These are phyloP conservation scores for Russula griseocarnosa DNA, from an alignment of 768 basidiomycete genomes.

Conservation along the genomic window DNA sequence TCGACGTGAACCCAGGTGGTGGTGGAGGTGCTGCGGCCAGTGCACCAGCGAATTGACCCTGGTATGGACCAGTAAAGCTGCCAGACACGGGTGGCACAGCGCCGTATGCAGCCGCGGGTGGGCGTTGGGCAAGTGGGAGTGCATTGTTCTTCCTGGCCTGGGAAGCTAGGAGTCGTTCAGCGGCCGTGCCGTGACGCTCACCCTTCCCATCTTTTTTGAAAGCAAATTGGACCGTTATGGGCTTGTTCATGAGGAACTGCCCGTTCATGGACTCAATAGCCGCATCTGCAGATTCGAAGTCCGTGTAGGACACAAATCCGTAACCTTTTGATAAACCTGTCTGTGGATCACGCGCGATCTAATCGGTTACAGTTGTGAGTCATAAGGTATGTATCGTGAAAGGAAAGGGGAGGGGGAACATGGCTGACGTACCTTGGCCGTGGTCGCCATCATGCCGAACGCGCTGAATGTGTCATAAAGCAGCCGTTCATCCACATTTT, in stretches of 20 bases:
- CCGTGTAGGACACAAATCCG: constrained; percentile 95
- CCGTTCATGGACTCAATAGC: constrained; percentile 96
- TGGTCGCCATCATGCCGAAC: constrained; percentile 89
- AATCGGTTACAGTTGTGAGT: not conserved
- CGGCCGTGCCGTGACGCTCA: constrained; percentile 92
- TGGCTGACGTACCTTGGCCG: constrained; percentile 63
- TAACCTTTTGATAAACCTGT: constrained; percentile 91
- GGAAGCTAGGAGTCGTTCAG: constrained; percentile 92
- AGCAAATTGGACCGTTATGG: constrained; percentile 94
- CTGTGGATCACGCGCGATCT: constrained; percentile 90
- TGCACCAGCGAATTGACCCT: constrained; percentile 91
- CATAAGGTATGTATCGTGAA: not conserved
- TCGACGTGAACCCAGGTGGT: constrained; percentile 75
- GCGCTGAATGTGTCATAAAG: constrained; percentile 95
- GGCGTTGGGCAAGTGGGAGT: constrained; percentile 69
- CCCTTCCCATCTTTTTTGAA: constrained; percentile 99
- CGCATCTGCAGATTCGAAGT: constrained; percentile 95
- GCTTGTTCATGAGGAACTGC: constrained; percentile 98
- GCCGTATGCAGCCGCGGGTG: constrained; percentile 72
- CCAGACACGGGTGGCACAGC: constrained; percentile 62
- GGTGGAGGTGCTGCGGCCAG: constrained; percentile 65
- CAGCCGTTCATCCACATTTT: constrained; percentile 89
- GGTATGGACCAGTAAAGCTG: constrained; percentile 71
- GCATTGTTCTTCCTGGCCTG: constrained; percentile 96
- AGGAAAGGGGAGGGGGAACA: not conserved